Conservation (phyloP, 2,329 filamentous ascomycete genomes). For the Plectosphaerella plurivora region DNA sequence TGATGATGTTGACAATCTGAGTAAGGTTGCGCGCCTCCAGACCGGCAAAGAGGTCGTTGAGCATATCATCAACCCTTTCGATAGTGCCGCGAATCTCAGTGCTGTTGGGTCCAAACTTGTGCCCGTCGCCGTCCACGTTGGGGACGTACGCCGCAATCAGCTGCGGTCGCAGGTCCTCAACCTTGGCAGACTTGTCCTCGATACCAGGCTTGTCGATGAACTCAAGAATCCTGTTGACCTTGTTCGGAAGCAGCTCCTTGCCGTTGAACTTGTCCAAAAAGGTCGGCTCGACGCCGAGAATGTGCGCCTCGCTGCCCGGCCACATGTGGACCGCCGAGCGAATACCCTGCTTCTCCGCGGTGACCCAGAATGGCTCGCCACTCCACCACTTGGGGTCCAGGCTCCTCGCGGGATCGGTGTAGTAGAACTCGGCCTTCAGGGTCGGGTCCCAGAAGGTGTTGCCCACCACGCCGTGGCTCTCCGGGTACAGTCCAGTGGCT, state of each 20-base stretch:
- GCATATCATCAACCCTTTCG: constrained; percentile 73
- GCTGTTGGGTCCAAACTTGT: constrained; percentile 88
- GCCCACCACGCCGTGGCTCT: constrained; percentile 87
- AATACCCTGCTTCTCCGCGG: constrained; percentile 78
- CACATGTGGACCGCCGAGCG: constrained; percentile 93
- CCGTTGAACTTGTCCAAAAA: constrained; percentile 84
- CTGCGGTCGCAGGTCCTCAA: constrained; percentile 66
- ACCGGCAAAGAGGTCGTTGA: constrained; percentile 70
- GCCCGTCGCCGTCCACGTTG: constrained; percentile 82
- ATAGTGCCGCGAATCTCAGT: constrained; percentile 84
- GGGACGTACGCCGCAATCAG: constrained; percentile 94
- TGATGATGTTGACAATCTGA: constrained; percentile 82
- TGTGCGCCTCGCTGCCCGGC: constrained; percentile 90
- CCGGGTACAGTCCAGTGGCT: constrained; percentile 86
- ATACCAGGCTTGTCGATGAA: constrained; percentile 78
- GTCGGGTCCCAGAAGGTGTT: constrained; percentile 92
- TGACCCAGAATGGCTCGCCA: constrained; percentile 90
- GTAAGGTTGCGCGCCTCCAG: constrained; percentile 81
- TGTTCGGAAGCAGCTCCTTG: constrained; percentile 66
- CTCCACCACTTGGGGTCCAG: constrained; percentile 91
- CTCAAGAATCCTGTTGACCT: constrained; percentile 75
- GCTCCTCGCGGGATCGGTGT: constrained; percentile 71
- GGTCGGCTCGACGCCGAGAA: constrained; percentile 68
- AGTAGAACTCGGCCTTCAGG: constrained; percentile 76
- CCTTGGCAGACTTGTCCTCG: constrained; percentile 48